Percentiles rank a stretch among this genome's conserved stretches.
Evolutionary conservation across 805 yeast genomes (phyloP).

Genomic region (Pichia rugopelliculosa): DNA sequence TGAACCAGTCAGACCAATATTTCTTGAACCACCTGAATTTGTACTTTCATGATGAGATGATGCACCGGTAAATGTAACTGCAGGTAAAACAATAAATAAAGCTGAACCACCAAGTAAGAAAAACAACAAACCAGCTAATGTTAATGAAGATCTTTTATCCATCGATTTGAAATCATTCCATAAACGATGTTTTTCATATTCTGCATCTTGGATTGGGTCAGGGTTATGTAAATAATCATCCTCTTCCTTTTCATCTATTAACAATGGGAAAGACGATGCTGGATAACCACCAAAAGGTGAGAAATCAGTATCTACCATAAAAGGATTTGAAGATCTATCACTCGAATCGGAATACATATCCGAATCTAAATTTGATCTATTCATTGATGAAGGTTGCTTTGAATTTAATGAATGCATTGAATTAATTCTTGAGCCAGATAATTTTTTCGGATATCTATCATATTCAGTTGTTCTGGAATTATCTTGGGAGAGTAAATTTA

Average conservation of each 20-base stretch:
- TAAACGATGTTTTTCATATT: conserved; percentile 66
- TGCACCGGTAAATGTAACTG: conserved; percentile 73
- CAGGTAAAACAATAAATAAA: conserved; percentile 78
- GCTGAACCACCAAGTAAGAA: conserved; percentile 55
- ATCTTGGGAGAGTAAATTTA: conserved; percentile 6
- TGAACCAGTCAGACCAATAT: background rate
- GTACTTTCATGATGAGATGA: conserved; percentile 22
- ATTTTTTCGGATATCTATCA: conserved; percentile 61
- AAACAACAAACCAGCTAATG: conserved; percentile 51
- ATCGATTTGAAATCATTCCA: conserved; percentile 54
- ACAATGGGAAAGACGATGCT: conserved; percentile 82
- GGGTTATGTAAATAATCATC: conserved; percentile 96
- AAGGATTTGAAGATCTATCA: conserved; percentile 29
- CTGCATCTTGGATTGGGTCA: conserved; percentile 88
- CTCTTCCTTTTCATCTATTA: conserved; percentile 86
- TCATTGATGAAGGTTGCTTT: conserved; percentile 13
- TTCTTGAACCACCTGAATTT: background rate
- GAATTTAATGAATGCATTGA: conserved; percentile 42
- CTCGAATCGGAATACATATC: conserved; percentile 16
- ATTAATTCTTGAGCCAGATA: conserved; percentile 43
- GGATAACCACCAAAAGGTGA: conserved; percentile 98
- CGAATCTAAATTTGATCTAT: conserved; percentile 2
- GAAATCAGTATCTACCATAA: conserved; percentile 52
- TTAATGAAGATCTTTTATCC: conserved; percentile 57
- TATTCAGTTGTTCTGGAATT: conserved; percentile 37